A percentile compares a stretch with the other conserved stretches of the same genome.
These are phyloP conservation scores for Colletotrichum spaethianum DNA, from an alignment of 2,329 filamentous ascomycete species.

Conservation along the genomic window DNA sequence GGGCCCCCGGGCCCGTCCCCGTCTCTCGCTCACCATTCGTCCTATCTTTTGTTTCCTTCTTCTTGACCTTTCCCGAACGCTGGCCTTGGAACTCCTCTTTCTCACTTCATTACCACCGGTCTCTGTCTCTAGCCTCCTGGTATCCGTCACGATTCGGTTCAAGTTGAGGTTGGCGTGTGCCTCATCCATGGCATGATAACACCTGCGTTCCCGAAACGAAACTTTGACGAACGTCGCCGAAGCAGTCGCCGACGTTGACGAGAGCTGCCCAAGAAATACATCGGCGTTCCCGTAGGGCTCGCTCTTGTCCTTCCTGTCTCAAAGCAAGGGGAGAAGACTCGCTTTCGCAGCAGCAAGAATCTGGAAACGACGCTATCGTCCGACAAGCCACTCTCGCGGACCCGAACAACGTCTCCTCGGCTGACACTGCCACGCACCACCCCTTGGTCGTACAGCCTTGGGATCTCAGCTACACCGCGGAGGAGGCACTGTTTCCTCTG, in stretches of 20 bases:
- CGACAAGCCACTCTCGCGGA: conserved; percentile 21
- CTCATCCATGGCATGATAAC: conserved; percentile 39
- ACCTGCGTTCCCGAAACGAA: conserved; percentile 43
- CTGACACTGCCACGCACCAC: conserved; percentile 23
- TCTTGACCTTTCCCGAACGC: conserved; percentile 41
- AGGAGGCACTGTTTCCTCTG: conserved; percentile 36
- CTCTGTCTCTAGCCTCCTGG: conserved; percentile 18
- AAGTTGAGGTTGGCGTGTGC: conserved; percentile 24
- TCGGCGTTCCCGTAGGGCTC: background rate
- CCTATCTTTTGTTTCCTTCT: conserved; percentile 46
- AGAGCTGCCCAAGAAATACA: conserved; percentile 24
- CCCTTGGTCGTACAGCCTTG: conserved; percentile 34
- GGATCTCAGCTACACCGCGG: conserved; percentile 16
- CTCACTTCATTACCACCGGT: conserved; percentile 25
- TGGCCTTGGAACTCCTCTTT: conserved; percentile 25
- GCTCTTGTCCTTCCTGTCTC: background rate
- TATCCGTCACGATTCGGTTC: conserved; percentile 34
- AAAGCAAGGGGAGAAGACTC: background rate
- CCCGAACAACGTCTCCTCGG: conserved; percentile 18
- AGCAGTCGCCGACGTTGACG: conserved; percentile 8
- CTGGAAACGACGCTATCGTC: conserved; percentile 26
- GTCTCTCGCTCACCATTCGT: conserved; percentile 44
- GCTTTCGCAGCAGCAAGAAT: background rate
- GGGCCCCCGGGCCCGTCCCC: conserved; percentile 38
- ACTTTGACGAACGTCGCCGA: conserved; percentile 39